Evolutionary conservation across 305 asterid species (phyloP), one percentile per base, ranked within the genome.

Genomic region (Fraxinus sp.): DNA sequence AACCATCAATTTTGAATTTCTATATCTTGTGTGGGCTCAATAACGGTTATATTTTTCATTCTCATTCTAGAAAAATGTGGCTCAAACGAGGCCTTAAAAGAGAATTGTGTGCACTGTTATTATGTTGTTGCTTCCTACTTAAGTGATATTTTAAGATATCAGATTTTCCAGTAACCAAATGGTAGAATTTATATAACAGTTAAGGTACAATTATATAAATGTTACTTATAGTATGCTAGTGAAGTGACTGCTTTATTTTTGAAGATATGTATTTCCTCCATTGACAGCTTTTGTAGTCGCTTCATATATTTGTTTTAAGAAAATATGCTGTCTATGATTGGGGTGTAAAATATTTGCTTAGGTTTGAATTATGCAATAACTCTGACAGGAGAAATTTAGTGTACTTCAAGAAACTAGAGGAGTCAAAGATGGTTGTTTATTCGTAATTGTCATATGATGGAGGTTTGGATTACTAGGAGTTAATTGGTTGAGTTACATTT

Each of bases 221-320:
- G 24, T 11, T 37, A n/a, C 9, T 36, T 18, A 13, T 57, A 79
- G 52, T 4, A 35, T 62, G 20, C 26, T 35, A 55, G 52, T 32
- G 26, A 46, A 59, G 62, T 85, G 57, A 16, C 49, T 72, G 16
- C 83, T 64, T 16, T 30, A 16, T 39, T 39, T 62, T 73, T n/a
- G 9, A 52, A 52, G 6, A 22, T 44, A 10, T 62, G 77, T 32
- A n/a, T 74, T 41, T 74, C 7, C 26, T 35, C 55, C 66, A 26
- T 68, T 83, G 30, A 6, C 24, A 72, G 71, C 68, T 79, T 52
- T 24, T 68, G 59, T 6, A 71, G 74, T 28, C 46, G 72, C 24
- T 13, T 33, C 74, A 1, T 33, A 18, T 44, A 37, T 8, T 71
- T 49, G 14, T 35, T 46, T 32, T 36, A 16, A 7, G 39, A 66